A percentile compares a stretch with the other conserved stretches of the same genome.
Conservation (phyloP, 106 monocot species). For the Dendrobium catenatum region DNA sequence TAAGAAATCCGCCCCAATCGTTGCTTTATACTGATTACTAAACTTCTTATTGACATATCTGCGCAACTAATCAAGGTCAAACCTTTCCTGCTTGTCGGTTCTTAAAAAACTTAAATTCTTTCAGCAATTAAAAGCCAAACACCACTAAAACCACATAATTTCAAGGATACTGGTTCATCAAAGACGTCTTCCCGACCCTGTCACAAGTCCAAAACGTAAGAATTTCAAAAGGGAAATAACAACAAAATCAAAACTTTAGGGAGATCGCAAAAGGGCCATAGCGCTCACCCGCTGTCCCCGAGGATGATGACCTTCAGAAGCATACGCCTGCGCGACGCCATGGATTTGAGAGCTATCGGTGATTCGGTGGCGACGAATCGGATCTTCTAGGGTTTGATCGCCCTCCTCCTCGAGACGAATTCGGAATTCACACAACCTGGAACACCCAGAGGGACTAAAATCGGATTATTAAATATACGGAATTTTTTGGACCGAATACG, state of each 20-base stretch:
- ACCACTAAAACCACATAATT: no score
- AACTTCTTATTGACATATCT: slow-evolving; percentile 47
- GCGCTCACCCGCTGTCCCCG: slow-evolving; percentile 63
- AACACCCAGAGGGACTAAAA: no score
- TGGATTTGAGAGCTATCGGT: slow-evolving; percentile 2
- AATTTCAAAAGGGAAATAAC: background rate
- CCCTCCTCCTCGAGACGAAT: no score
- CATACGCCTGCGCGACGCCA: slow-evolving; percentile 51
- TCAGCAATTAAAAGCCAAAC: background rate
- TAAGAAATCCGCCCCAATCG: slow-evolving; percentile 74
- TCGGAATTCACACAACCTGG: no score
- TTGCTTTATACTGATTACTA: slow-evolving; percentile 78
- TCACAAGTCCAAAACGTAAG: slow-evolving; percentile 10
- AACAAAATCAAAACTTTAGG: background rate
- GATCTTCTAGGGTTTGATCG: no score
- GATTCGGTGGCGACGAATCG: no score
- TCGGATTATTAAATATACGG: no score
- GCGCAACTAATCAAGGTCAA: slow-evolving; percentile 1
- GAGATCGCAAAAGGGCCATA: background rate
- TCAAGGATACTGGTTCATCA: slow-evolving; percentile 36
- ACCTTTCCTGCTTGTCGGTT: background rate
- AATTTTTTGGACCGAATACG: no score
- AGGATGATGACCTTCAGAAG: slow-evolving; percentile 75
- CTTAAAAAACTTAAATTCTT: background rate
- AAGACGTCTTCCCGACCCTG: slow-evolving; percentile 37